Conservation (phyloP, 176 grass and related monocot species). For the Cenchrus americanus region DNA sequence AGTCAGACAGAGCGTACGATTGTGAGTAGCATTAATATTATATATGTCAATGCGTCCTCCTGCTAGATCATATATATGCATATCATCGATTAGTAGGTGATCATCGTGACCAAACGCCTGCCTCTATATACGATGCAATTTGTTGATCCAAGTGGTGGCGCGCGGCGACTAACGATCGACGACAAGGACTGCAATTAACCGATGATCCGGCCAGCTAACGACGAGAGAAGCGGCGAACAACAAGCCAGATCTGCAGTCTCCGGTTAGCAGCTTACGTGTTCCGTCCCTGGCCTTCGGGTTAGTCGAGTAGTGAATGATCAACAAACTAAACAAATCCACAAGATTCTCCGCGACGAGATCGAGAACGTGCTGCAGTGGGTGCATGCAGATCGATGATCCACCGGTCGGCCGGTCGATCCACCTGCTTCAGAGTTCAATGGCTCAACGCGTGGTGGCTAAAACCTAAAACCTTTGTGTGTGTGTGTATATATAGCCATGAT, state of each 20-base stretch:
- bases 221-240: not conserved
- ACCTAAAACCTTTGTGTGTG: not conserved
- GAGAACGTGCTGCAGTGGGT: not conserved
- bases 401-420: not conserved
- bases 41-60: no score
- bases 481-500: not conserved
- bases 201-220: constrained; percentile 1
- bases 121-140: no score
- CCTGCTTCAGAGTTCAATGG: not conserved
- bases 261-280: constrained; percentile 11
- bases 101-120: no score
- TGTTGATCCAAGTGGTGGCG: constrained; percentile 8
- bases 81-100: no score
- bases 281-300: not conserved
- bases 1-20: no score
- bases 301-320: not conserved
- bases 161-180: not conserved
- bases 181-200: constrained; percentile 5
- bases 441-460: no score
- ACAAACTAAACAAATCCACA: not conserved
- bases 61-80: no score
- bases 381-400: not conserved
- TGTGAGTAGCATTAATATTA: no score
- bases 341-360: not conserved
- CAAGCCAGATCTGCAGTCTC: not conserved